Evolutionary conservation across 176 grass and related monocot genomes (phyloP).

Genomic region (Musa beccarii): DNA sequence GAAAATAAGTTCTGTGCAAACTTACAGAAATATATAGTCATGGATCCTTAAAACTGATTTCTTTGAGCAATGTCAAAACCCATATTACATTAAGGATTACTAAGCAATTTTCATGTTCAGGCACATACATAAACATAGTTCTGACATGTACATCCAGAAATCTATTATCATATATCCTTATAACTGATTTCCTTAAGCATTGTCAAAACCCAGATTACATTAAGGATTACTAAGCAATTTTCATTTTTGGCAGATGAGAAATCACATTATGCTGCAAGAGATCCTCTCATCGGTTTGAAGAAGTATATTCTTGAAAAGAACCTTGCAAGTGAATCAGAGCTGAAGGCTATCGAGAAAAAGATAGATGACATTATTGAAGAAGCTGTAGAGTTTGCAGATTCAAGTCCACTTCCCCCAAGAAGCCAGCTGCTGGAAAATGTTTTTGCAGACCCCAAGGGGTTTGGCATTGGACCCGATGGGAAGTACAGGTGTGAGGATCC

Average conservation of each 20-base stretch:
- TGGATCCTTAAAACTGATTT: no score
- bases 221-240: background rate
- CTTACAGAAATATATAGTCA: no score
- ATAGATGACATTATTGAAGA: conserved; percentile 82
- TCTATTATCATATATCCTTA: no score
- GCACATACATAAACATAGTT: no score
- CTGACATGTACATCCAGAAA: no score
- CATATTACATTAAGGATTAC: background rate
- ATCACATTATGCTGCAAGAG: conserved; percentile 55
- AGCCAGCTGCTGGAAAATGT: conserved; percentile 89
- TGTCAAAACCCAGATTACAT: background rate
- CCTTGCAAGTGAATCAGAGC: conserved; percentile 60
- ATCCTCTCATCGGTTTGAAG: conserved; percentile 58
- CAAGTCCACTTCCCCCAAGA: conserved; percentile 70
- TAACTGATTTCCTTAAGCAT: no score
- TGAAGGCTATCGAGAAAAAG: conserved; percentile 76
- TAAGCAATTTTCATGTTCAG: background rate
- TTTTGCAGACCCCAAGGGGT: conserved; percentile 77
- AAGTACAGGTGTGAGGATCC: conserved; percentile 88
- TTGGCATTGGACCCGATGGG: conserved; percentile 78
- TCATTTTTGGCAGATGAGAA: conserved; percentile 62
- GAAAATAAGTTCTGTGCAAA: no score
- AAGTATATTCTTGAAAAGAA: conserved; percentile 57
- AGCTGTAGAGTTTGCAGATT: conserved; percentile 82
- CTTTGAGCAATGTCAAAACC: background rate